Conservation (phyloP, 352 stramenopile genomes). For the Globisporangium perplexum region DNA sequence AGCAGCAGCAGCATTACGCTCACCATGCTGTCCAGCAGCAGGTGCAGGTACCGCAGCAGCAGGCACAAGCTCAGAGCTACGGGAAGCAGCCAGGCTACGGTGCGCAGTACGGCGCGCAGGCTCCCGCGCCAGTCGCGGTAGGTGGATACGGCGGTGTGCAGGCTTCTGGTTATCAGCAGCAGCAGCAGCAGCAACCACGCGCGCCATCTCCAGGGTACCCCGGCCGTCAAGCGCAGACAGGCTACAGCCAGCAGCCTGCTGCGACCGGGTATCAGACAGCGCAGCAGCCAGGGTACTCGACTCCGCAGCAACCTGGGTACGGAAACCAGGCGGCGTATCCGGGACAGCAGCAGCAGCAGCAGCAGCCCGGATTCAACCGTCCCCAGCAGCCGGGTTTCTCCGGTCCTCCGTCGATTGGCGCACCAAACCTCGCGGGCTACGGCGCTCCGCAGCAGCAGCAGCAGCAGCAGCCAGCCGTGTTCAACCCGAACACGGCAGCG, state of each 20-base stretch:
- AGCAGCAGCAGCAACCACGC: conserved; percentile 22
- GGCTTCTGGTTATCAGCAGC: conserved; percentile 30
- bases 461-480: conserved; percentile 23
- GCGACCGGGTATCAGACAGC: conserved; percentile 5
- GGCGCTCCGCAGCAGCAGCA: conserved; percentile 16
- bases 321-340: conserved; percentile 17
- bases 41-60: conserved; percentile 17
- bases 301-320: conserved; percentile 17
- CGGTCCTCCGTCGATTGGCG: conserved; percentile 43
- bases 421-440: conserved; percentile 20
- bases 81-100: conserved; percentile 25
- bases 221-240: conserved; percentile 19
- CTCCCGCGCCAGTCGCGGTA: conserved; percentile 24
- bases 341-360: conserved; percentile 20
- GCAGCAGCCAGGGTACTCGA: conserved; percentile 17
- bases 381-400: conserved; percentile 36
- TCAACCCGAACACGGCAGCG: conserved; percentile 26
- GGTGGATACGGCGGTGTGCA: conserved; percentile 27
- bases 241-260: conserved; percentile 6
- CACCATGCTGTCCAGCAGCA: conserved; percentile 30
- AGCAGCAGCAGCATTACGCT: conserved; percentile 36
- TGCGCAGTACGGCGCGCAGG: conserved; percentile 35
- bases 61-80: conserved; percentile 10
- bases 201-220: conserved; percentile 33
- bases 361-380: conserved; percentile 22